Evolutionary conservation across 2,329 filamentous ascomycete genomes (phyloP), one percentile per base, ranked within the genome.

Genomic region (Gremmenia infestans): DNA sequence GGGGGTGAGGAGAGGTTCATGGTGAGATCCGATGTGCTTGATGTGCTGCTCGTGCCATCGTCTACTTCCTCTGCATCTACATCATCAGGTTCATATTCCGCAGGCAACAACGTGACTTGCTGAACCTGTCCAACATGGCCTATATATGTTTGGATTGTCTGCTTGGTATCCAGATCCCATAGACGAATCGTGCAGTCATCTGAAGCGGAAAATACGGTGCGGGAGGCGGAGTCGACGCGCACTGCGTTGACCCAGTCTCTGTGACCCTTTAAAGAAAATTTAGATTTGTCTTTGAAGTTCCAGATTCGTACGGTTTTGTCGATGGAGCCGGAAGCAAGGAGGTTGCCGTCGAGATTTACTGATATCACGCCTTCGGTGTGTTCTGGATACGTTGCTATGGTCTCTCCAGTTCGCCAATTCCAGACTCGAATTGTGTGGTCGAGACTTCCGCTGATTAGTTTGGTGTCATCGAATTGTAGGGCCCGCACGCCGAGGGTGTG

Each of bases 161-260:
- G 78, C 67, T 87, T 86, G 1, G 88, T 89, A 68, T 97, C 91
- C 37, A 99, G 78, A 67, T 97, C 93, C 93, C 93, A 97, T 1
- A 99, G 78, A 65, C 91, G 90, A 63, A 96, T 84, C 0, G 89
- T 94, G 68, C 91, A 87, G 71, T 99, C 94, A 69, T 99, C 94
- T 0, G 91, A 97, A 1, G 91, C 91, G 0, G 93, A 96, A 67
- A 97, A 88, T 3, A 97, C 80, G 0, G 92, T 97, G 14, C 90
- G 86, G 9, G 90, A 95, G 1, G 81, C 75, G 0, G 86, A 81
- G 70, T 99, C 91, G 39, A 99, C 83, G 63, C 88, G 87, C 35
- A 97, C 93, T n/a, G 89, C 87, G 72, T 99, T 99, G 66, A 99
- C 92, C 89, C 93, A 97, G 71, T 97, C 92, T 0, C 80, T 83